Base-by-base conservation (phyloP, 805 yeast species). In the Yamadazyma paraphyllophila region DNA sequence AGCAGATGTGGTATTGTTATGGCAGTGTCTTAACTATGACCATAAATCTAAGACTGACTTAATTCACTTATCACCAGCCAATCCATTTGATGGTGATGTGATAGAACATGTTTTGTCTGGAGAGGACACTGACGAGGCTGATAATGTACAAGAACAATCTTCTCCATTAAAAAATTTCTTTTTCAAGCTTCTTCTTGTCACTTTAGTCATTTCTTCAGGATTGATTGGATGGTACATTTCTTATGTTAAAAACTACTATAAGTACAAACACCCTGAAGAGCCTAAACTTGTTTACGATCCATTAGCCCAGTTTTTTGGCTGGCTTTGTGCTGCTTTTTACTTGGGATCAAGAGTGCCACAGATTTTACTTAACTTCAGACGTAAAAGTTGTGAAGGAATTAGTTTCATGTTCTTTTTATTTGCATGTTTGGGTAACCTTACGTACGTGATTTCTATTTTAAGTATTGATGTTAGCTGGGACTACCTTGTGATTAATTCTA, bases 311-410 rank as follows among this genome's bases (percentile, higher is more conserved):
- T 62, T 81, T 35, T 89, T 90, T 63, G 99, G 99, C 31, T 80
- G 84, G 85, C 60, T 79, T 33, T 84, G 91, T 69, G 94, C 95
- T 7, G 61, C 71, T 1, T 69, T 87, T 34, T 87, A 87, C 58
- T 67, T 92, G 49, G 96, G 96, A 2, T 91, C 98, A 13, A 75
- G 99, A 56, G 67, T 94, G 25, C 99, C 99, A 1, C 99, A 94
- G 67, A 88, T 94, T 44, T 63, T 88, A 47, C 74, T 92, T 49
- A 94, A 94, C 66, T 88, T 76, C 60, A 75, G 83, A 62, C 78
- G 97, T 59, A 91, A 90, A 66, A 85, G 96, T 1, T 90, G 97
- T 62, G 98, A 94, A 50, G 98, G 98, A 17, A 87, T 92, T 40
- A 88, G 96, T 9, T 88, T 94, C 59, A 75, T 92, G 74, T 92